A percentile compares a stretch with the other conserved stretches of the same genome.
These are phyloP conservation scores for Hirsutella minnesotensis DNA, from an alignment of 2,329 filamentous ascomycete genomes.

Conservation along the genomic window DNA sequence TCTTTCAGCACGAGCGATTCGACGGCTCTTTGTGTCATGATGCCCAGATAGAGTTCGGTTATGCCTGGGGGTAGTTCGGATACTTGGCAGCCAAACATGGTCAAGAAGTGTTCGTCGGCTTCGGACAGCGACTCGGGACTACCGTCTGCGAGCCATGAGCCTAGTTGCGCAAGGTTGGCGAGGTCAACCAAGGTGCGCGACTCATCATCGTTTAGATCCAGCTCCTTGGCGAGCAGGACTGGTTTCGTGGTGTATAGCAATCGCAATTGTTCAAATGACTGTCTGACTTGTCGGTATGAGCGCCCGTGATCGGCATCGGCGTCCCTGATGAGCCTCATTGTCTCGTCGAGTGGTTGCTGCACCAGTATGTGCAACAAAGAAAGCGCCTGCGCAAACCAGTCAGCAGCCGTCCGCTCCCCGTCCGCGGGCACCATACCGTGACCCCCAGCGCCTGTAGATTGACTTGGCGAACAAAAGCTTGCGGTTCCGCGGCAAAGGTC, in stretches of 20 bases:
- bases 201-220: conserved; percentile 20
- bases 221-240: conserved; percentile 21
- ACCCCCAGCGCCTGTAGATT: conserved; percentile 27
- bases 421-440: conserved; percentile 19
- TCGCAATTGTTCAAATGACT: conserved; percentile 20
- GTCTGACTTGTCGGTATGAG: conserved; percentile 18
- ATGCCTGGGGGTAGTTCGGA: conserved; percentile 31
- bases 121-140: conserved; percentile 26
- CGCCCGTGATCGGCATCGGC: conserved; percentile 20
- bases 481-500: conserved; percentile 23
- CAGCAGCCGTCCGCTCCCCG: not conserved
- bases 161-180: conserved; percentile 36
- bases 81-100: conserved; percentile 30
- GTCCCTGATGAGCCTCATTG: conserved; percentile 20
- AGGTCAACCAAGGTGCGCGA: conserved; percentile 28
- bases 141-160: conserved; percentile 25
- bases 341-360: conserved; percentile 24
- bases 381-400: conserved; percentile 17
- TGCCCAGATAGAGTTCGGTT: conserved; percentile 30
- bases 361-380: conserved; percentile 26
- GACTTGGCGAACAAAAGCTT: conserved; percentile 24
- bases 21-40: conserved; percentile 41
- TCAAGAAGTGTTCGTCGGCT: conserved; percentile 32
- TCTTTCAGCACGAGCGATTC: conserved; percentile 36
- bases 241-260: conserved; percentile 20